These are phyloP conservation scores for Aspergillus flavus DNA, from an alignment of 2,329 filamentous ascomycete species.

Conservation along the genomic window DNA sequence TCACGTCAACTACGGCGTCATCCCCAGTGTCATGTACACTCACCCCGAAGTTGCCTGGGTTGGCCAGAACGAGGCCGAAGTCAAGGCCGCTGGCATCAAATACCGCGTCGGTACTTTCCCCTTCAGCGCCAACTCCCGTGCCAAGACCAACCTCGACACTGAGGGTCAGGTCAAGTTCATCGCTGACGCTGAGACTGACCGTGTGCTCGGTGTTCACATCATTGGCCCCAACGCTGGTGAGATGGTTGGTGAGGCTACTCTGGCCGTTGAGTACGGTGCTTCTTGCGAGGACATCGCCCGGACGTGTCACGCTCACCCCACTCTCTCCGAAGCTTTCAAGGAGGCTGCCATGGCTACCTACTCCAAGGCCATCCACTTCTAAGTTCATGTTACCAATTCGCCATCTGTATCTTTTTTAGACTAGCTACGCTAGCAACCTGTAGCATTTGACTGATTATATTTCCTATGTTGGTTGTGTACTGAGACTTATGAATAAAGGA, in stretches of 20 bases:
- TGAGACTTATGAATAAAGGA: constrained; percentile 24
- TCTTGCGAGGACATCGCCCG: constrained; percentile 92
- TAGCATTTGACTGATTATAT: constrained; percentile 41
- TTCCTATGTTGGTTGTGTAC: constrained; percentile 29
- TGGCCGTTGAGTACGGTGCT: constrained; percentile 95
- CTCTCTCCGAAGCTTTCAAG: constrained; percentile 96
- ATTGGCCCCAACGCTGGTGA: constrained; percentile 94
- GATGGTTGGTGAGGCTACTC: constrained; percentile 97
- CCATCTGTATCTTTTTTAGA: constrained; percentile 30
- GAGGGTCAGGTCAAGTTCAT: constrained; percentile 98
- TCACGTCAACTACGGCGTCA: constrained; percentile 98
- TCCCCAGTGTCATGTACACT: constrained; percentile 99
- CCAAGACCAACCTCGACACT: constrained; percentile 97
- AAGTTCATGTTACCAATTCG: constrained; percentile 38
- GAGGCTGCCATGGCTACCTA: constrained; percentile 98
- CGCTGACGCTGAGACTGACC: constrained; percentile 92
- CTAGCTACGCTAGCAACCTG: constrained; percentile 40
- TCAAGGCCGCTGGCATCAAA: constrained; percentile 85
- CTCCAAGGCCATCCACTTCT: constrained; percentile 94
- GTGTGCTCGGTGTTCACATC: constrained; percentile 94
- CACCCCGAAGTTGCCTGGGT: constrained; percentile 99
- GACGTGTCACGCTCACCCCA: constrained; percentile 96
- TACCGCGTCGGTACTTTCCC: constrained; percentile 95
- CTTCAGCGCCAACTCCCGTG: constrained; percentile 96
- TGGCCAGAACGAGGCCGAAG: constrained; percentile 92